Evolutionary conservation across 2,329 filamentous ascomycete species (phyloP).

Genomic region (Clonostachys byssicola): DNA sequence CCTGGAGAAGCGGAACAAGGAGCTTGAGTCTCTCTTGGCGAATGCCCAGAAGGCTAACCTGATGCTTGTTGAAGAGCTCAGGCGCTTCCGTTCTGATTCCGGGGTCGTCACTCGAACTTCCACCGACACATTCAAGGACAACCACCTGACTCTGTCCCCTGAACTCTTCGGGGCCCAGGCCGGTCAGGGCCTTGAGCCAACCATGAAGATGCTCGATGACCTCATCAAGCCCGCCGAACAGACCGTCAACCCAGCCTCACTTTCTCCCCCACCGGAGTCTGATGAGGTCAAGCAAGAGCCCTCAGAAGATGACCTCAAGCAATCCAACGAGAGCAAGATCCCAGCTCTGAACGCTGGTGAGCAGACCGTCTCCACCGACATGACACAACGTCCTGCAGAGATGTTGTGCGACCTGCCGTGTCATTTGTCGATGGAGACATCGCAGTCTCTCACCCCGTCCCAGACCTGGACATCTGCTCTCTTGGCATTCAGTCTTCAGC

Average conservation of each 20-base stretch:
- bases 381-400: slow-evolving; percentile 99
- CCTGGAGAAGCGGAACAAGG: slow-evolving; percentile 70
- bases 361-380: slow-evolving; percentile 61
- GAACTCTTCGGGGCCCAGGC: slow-evolving; percentile 51
- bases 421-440: slow-evolving; percentile 81
- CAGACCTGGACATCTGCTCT: slow-evolving; percentile 22
- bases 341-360: slow-evolving; percentile 9
- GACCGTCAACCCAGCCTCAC: slow-evolving; percentile 58
- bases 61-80: slow-evolving; percentile 43
- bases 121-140: slow-evolving; percentile 20
- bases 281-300: not conserved
- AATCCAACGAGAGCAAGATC: slow-evolving; percentile 18
- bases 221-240: slow-evolving; percentile 25
- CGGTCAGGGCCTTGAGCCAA: slow-evolving; percentile 20
- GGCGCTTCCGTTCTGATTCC: slow-evolving; percentile 38
- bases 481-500: slow-evolving; percentile 32
- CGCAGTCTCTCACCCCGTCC: slow-evolving; percentile 37
- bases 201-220: slow-evolving; percentile 29
- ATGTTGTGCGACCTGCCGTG: slow-evolving; percentile 99
- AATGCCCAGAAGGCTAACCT: slow-evolving; percentile 53
- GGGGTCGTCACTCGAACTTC: slow-evolving; percentile 28
- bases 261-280: slow-evolving; percentile 50
- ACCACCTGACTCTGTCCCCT: slow-evolving; percentile 53
- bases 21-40: slow-evolving; percentile 60
- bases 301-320: slow-evolving; percentile 3